phyloP scores from a whole-genome alignment of 192 early-diverging fungal genomes.

The Backusella parvicylindrica region DNA sequence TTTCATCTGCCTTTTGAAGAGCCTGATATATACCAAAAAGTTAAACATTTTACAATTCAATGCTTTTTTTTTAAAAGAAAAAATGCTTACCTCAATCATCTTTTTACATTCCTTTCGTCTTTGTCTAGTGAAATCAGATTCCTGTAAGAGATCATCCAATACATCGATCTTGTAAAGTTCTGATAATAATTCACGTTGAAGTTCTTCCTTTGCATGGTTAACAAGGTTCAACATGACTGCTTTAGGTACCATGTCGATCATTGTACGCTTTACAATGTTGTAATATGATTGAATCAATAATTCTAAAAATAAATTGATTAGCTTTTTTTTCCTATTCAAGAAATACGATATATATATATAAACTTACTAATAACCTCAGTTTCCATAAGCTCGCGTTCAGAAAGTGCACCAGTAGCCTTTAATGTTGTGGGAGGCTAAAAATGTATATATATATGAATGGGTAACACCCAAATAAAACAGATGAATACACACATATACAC shows the following conservation, averaged over 20 bases:
- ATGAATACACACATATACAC: too few species aligned
- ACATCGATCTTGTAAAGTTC: slow-evolving; percentile 97
- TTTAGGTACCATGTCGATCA: slow-evolving; percentile 97
- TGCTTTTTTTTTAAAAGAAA: too few species aligned
- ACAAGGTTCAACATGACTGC: slow-evolving; percentile 99
- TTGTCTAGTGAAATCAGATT: slow-evolving; percentile 88
- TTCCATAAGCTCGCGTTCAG: slow-evolving; percentile 97
- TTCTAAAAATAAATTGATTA: slow-evolving; percentile 44
- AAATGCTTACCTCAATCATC: slow-evolving; percentile 78
- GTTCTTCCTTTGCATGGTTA: slow-evolving; percentile 81
- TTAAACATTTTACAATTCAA: too few species aligned
- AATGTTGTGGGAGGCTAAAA: slow-evolving; percentile 80
- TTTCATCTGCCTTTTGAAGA: slow-evolving; percentile 78
- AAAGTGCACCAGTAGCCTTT: slow-evolving; percentile 93
- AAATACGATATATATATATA: not conserved
- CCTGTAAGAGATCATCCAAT: slow-evolving; percentile 92
- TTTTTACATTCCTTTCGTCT: slow-evolving; percentile 95
- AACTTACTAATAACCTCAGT: slow-evolving; percentile 97
- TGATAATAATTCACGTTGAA: slow-evolving; percentile 94
- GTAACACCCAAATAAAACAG: not conserved
- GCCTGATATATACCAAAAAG: too few species aligned
- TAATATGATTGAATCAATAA: slow-evolving; percentile 97
- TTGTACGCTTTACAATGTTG: slow-evolving; percentile 98
- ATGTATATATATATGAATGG: too few species aligned
- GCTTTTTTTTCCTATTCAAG: not conserved